phyloP scores from a whole-genome alignment of 2,329 filamentous ascomycete species.

The Verticillium isaacii region DNA sequence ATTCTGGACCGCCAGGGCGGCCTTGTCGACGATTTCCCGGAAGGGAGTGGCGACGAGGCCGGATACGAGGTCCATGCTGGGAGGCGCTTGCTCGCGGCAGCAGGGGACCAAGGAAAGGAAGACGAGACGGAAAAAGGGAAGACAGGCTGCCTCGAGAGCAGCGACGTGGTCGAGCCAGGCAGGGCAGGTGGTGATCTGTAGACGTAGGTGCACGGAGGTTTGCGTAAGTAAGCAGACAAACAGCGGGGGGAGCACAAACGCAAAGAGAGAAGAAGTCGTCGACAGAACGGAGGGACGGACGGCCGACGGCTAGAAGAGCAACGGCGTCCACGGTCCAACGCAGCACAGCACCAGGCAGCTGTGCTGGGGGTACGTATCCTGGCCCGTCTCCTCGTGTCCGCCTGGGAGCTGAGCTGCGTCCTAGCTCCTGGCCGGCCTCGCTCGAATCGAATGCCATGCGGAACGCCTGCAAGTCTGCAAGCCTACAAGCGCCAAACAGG shows the following conservation, averaged over 20 bases:
- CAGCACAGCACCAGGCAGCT: neutral
- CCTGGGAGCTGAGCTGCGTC: constrained; percentile 1
- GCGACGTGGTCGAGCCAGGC: neutral
- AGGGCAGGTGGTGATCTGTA: neutral
- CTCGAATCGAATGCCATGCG: neutral
- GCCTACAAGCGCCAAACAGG: neutral
- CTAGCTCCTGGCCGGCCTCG: neutral
- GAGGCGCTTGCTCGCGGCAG: neutral
- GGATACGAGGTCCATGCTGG: constrained; percentile 32
- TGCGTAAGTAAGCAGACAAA: neutral
- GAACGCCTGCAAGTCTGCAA: neutral
- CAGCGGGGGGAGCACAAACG: neutral
- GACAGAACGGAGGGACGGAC: neutral
- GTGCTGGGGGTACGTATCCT: neutral
- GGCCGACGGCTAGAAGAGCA: neutral
- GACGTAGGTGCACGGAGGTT: neutral
- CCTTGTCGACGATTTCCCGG: constrained; percentile 48
- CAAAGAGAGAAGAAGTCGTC: neutral
- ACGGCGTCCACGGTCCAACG: neutral
- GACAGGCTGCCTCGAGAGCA: neutral
- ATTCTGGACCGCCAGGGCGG: constrained; percentile 40
- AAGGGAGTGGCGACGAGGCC: constrained; percentile 47
- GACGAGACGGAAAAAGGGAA: neutral
- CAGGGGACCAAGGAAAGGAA: neutral
- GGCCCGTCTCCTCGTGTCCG: neutral